A percentile compares a stretch with the other conserved stretches of the same genome.
These are phyloP conservation scores for Bryum argenteum DNA, from an alignment of 225 moss, liverwort and hornwort genomes.

Conservation along the genomic window DNA sequence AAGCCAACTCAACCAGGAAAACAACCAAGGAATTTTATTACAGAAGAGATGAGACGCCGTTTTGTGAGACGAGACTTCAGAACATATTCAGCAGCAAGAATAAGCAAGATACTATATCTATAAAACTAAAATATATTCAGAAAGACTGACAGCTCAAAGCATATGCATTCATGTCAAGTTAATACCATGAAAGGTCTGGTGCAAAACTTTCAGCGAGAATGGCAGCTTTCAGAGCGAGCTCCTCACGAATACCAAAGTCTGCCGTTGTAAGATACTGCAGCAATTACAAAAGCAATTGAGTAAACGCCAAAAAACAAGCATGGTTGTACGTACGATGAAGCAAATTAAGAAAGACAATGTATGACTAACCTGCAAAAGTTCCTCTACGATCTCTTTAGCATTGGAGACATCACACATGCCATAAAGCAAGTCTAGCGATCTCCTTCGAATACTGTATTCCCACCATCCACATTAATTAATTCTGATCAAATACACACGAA, in stretches of 20 bases:
- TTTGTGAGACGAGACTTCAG: neutral
- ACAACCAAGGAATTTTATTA: slow-evolving; percentile 7
- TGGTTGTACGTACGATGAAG: neutral
- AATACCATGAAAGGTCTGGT: slow-evolving; percentile 88
- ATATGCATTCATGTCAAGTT: slow-evolving; percentile 5
- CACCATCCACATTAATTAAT: slow-evolving; percentile 25
- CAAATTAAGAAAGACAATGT: slow-evolving; percentile 5
- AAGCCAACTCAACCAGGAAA: slow-evolving; percentile 7
- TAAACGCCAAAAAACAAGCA: neutral
- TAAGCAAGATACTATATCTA: neutral
- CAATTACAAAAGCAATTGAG: slow-evolving; percentile 21
- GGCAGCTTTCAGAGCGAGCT: slow-evolving; percentile 96
- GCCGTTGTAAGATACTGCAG: slow-evolving; percentile 94
- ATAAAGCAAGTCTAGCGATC: slow-evolving; percentile 93
- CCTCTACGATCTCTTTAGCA: slow-evolving; percentile 96
- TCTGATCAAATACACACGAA: slow-evolving; percentile 6
- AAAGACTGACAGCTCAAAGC: neutral
- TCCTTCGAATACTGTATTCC: slow-evolving; percentile 79
- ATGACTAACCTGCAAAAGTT: slow-evolving; percentile 76
- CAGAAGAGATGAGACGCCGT: neutral
- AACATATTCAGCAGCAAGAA: neutral
- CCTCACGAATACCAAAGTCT: slow-evolving; percentile 98
- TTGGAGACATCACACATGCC: slow-evolving; percentile 98
- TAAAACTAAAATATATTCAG: neutral
- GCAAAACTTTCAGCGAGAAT: slow-evolving; percentile 97